Evolutionary conservation across 495 filamentous ascomycete species (phyloP), one percentile per base, ranked within the genome.

Genomic region (Lasiosphaeria ovina): DNA sequence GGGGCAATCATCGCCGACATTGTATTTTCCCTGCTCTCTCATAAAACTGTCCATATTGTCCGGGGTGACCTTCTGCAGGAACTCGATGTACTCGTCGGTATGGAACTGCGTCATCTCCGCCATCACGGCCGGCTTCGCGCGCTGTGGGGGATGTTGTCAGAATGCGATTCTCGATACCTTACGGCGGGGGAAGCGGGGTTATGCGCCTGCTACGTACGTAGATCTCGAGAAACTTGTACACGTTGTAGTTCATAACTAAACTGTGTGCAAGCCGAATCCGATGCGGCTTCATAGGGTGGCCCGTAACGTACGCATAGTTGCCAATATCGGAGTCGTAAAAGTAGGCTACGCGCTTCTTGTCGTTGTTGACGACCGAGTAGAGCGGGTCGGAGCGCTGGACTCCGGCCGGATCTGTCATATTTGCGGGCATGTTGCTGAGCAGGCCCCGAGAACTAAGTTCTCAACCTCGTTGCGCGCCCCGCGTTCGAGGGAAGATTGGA

Each of bases 51-150:
- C 94, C 95, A 99, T 99, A 68, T 99, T 99, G 72, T 98, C 94
- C 5, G 94, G 95, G 0, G 94, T 98, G 31, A 99, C 95, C 64
- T 92, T 92, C 56, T 91, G 89, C 17, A 99, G 78, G 74, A 99
- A 99, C 57, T 99, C 95, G 68, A 99, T 93, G 73, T 99, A 99
- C 74, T 99, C 94, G 72, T 99, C 94, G 7, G 94, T 97, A 74
- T 99, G 94, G 70, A 98, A 99, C 72, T 98, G 95, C 58, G 94
- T 97, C 94, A 99, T 99, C 71, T 99, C 94, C 63, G 89, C 88
- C 59, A 90, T 92, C 34, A 91, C 93, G 14, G 94, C 94, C 9
- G 94, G 94, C 79, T 99, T 99, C 47, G 94, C 94, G 66, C 94
- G 91, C 93, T 97, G 60, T 38, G 31, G 12, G 8, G 32, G 57